A percentile compares a stretch with the other conserved stretches of the same genome.
phyloP scores from a whole-genome alignment of 1,139 yeast genomes.

The Geotrichum macrosporum region DNA sequence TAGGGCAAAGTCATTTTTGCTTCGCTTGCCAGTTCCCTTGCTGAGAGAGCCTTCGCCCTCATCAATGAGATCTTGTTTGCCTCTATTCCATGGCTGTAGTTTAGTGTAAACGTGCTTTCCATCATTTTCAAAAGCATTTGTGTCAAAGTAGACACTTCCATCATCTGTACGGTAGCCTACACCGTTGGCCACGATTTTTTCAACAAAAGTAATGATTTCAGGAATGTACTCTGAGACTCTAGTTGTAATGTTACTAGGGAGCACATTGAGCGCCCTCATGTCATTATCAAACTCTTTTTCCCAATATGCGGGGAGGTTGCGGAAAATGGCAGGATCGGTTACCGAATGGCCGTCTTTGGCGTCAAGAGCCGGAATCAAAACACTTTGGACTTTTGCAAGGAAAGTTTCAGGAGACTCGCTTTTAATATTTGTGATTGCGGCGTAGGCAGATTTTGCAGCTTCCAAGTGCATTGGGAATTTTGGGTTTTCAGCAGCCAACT shows the following conservation, averaged over 20 bases:
- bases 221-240: constrained; percentile 97
- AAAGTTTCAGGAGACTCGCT: constrained; percentile 41
- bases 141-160: constrained; percentile 95
- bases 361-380: constrained; percentile 71
- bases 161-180: constrained; percentile 78
- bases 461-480: constrained; percentile 80
- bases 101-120: constrained; percentile 80
- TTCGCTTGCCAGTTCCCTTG: constrained; percentile 53
- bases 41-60: constrained; percentile 95
- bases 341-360: constrained; percentile 66
- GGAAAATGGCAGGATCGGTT: constrained; percentile 79
- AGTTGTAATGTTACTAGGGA: constrained; percentile 80
- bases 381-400: constrained; percentile 56
- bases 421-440: constrained; percentile 31
- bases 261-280: constrained; percentile 78
- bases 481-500: constrained; percentile 56
- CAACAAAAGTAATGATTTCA: constrained; percentile 76
- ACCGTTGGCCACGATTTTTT: constrained; percentile 68
- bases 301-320: constrained; percentile 83
- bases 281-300: constrained; percentile 79
- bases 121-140: constrained; percentile 67
- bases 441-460: constrained; percentile 56
- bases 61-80: constrained; percentile 74
- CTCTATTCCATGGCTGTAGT: constrained; percentile 97
- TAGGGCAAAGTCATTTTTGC: constrained; percentile 83